Conservation (phyloP, 2,329 filamentous ascomycete genomes). For the Penicillium sp. region DNA sequence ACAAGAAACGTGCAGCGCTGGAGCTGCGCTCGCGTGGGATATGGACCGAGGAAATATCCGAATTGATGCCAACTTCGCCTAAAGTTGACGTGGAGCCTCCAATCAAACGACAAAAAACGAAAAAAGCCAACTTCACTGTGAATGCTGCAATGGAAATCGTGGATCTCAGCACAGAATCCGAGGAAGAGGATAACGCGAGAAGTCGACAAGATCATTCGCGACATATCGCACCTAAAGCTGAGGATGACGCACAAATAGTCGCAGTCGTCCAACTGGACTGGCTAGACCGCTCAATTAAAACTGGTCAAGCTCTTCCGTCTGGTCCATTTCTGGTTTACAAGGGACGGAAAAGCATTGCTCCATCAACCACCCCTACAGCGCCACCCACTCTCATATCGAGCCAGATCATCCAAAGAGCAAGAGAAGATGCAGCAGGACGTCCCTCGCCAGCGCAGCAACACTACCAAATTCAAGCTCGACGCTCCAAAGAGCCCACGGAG, state of each 20-base stretch:
- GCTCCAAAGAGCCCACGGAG: constrained; percentile 22
- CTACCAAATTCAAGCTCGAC: constrained; percentile 19
- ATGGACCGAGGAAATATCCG: constrained; percentile 42
- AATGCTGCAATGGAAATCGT: constrained; percentile 17
- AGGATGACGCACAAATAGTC: constrained; percentile 33
- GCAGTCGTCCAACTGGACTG: constrained; percentile 57
- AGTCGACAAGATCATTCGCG: constrained; percentile 11
- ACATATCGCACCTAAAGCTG: constrained; percentile 9
- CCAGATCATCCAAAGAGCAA: constrained; percentile 56
- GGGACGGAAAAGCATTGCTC: constrained; percentile 43
- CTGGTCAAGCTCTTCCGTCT: constrained; percentile 46
- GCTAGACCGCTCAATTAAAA: constrained; percentile 51
- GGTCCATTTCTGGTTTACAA: constrained; percentile 54
- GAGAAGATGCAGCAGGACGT: constrained; percentile 44
- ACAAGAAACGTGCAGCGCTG: constrained; percentile 69
- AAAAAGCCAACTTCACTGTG: neutral
- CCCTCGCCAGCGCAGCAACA: constrained; percentile 2
- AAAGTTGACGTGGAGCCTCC: constrained; percentile 14
- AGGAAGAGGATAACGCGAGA: constrained; percentile 24
- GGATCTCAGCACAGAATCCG: constrained; percentile 34
- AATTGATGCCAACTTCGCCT: neutral
- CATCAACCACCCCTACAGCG: constrained; percentile 4
- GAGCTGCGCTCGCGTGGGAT: constrained; percentile 73
- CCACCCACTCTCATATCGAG: constrained; percentile 8
- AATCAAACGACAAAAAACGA: constrained; percentile 28